Evolutionary conservation across 805 yeast genomes (phyloP), one percentile per base, ranked within the genome.

Genomic region (Ogataea ganodermae): DNA sequence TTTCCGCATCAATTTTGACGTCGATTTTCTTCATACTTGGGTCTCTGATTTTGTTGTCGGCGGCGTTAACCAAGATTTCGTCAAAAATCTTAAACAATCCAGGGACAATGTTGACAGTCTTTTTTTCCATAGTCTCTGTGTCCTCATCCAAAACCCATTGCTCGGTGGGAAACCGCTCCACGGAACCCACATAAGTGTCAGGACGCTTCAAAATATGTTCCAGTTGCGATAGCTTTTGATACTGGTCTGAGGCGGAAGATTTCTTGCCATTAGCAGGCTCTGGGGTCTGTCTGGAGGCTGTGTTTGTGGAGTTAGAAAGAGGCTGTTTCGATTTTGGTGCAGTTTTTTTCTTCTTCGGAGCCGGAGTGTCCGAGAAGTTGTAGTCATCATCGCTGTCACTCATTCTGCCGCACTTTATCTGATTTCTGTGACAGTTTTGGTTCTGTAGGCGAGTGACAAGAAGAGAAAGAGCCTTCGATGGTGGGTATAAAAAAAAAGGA

Each of bases 121-220:
- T 78, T 52, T 75, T 79, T 43, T 63, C 76, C 87, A 86, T 81
- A 10, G 79, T 70, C 40, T 79, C 76, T 1, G 77, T 71, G 37
- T 78, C 84, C 37, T 79, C 82, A 63, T 90, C 88, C 59, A 76
- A 84, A 31, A 89, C 78, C 99, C 99, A 94, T 81, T 89, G 85
- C 43, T 81, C 81, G 45, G 85, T 78, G 46, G 81, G 84, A 45
- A 86, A 82, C 45, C 77, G 79, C 69, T 94, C 99, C 20, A 91
- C 86, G 1, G 97, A 90, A 5, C 99, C 99, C 58, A 94, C 84
- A 69, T 94, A 94, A 9, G 99, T 92, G 67, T 94, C 99, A 1
- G 99, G 99, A 68, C 99, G 84, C 67, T 90, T 90, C 61, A 94
- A 75, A 48, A 94, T 92, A 75, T 94, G 99, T 63, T 94, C 98